phyloP scores from a whole-genome alignment of 2,329 filamentous ascomycete genomes.

The Apiospora hydei region DNA sequence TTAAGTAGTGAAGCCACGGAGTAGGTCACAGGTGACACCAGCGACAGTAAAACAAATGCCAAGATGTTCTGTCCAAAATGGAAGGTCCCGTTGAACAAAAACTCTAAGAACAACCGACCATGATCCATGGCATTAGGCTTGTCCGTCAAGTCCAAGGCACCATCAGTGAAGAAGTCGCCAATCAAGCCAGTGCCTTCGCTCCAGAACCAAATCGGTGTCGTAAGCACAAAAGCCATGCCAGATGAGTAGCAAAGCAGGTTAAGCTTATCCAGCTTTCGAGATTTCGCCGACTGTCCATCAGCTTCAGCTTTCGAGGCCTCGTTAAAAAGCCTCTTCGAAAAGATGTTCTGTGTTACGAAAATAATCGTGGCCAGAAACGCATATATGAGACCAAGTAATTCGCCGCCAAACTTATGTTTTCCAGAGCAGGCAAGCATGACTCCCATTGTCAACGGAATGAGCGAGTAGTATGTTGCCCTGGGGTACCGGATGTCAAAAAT shows the following conservation, averaged over 20 bases:
- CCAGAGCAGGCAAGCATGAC: slow-evolving; percentile 96
- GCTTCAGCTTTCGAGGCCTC: slow-evolving; percentile 86
- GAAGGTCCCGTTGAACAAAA: slow-evolving; percentile 95
- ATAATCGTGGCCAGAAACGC: slow-evolving; percentile 90
- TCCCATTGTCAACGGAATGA: slow-evolving; percentile 91
- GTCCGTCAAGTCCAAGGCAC: slow-evolving; percentile 69
- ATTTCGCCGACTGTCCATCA: slow-evolving; percentile 67
- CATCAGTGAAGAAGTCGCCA: slow-evolving; percentile 80
- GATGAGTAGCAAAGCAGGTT: slow-evolving; percentile 98
- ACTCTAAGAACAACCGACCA: slow-evolving; percentile 79
- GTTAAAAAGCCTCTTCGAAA: slow-evolving; percentile 97
- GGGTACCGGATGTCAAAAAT: slow-evolving; percentile 91
- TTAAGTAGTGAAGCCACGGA: slow-evolving; percentile 96
- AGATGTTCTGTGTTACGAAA: slow-evolving; percentile 98
- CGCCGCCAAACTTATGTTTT: slow-evolving; percentile 77
- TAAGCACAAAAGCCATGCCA: slow-evolving; percentile 87
- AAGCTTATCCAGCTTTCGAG: slow-evolving; percentile 91
- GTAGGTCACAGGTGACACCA: slow-evolving; percentile 96
- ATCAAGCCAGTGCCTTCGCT: slow-evolving; percentile 83
- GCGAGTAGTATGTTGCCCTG: slow-evolving; percentile 82
- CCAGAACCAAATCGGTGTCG: slow-evolving; percentile 91
- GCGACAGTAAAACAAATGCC: slow-evolving; percentile 88
- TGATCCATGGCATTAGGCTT: slow-evolving; percentile 76
- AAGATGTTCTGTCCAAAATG: slow-evolving; percentile 97
- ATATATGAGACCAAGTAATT: slow-evolving; percentile 88